Conservation (phyloP, 2,329 filamentous ascomycete genomes). For the Periconia digitata region DNA sequence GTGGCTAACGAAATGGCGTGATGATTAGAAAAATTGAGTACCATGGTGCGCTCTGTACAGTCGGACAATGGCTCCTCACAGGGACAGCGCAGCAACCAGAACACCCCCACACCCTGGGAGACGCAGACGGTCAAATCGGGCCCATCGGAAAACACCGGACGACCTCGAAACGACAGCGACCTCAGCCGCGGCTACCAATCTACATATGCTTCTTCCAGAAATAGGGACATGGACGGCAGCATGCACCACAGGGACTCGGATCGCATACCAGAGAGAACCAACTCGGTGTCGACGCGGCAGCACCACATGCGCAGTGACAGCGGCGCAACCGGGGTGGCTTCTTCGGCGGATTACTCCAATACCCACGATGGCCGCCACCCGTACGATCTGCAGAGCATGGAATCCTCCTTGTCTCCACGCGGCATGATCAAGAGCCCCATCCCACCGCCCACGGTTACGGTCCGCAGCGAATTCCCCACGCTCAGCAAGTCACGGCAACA, state of each 20-base stretch:
- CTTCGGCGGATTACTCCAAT: conserved; percentile 78
- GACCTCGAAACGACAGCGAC: conserved; percentile 38
- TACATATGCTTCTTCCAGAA: conserved; percentile 27
- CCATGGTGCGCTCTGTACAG: conserved; percentile 82
- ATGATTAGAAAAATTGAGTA: conserved; percentile 86
- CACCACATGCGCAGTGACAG: conserved; percentile 77
- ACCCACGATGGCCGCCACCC: conserved; percentile 79
- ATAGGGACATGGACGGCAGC: conserved; percentile 40
- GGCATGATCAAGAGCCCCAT: conserved; percentile 78
- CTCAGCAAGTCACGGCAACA: conserved; percentile 89
- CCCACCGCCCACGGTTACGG: conserved; percentile 85
- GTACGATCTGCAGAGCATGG: conserved; percentile 96
- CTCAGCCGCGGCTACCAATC: conserved; percentile 32
- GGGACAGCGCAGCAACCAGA: conserved; percentile 47
- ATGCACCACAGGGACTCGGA: conserved; percentile 44
- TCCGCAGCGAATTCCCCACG: conserved; percentile 95
- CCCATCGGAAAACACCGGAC: conserved; percentile 49
- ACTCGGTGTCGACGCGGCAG: conserved; percentile 27
- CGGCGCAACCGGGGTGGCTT: conserved; percentile 68
- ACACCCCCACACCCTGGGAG: conserved; percentile 71
- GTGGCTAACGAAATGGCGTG: conserved; percentile 15
- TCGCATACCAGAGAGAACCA: conserved; percentile 44
- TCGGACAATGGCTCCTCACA: conserved; percentile 52
- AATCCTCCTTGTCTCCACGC: conserved; percentile 75
- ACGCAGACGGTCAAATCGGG: conserved; percentile 44